Base-by-base conservation (phyloP, 2,329 filamentous ascomycete genomes). In the Geosmithia flava region DNA sequence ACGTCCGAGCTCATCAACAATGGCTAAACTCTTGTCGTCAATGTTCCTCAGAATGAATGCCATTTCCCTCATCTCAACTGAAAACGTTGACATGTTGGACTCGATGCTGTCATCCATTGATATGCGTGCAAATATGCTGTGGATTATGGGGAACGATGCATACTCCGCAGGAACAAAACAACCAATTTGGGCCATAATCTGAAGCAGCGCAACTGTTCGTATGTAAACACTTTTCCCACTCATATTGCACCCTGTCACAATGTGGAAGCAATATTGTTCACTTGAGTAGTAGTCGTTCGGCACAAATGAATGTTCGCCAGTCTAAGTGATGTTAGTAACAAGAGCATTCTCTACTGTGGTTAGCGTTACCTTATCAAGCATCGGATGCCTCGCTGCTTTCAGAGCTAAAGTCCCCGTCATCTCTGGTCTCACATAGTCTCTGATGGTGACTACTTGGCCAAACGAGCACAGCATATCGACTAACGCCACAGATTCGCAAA, bases 181-280 rank as follows among this genome's bases (percentile, higher is more conserved):
- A 3, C 90, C 91, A 47, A 96, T 81, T 58, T 98, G 93, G 1
- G 88, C 88, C 89, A 98, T 96, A 50, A 98, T 81, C 43, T 85
- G 80, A 59, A 94, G 79, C 30, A 98, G 69, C 0, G 91, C 87
- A 20, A 95, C 72, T 2, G 85, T 83, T 46, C 88, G 81, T 52
- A 97, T 95, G 58, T 96, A 97, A 0, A 90, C 98, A 53, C 86
- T 95, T 62, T 97, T 98, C 1, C 90, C 93, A 56, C 88, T 95
- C 93, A 98, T 98, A 57, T 98, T 98, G 62, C 87, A 94, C 3
- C 93, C 91, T 0, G 91, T 97, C 53, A 98, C 83, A 52, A 97
- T 85, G 54, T 97, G 90, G 57, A 96, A 95, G 1, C 90, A 80
- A 37, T 81, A 81, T 51, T 91, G 81, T 33, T 84, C 75, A 2